A percentile compares a stretch with the other conserved stretches of the same genome.
These are phyloP conservation scores for Potentilla sterilis DNA, from an alignment of 306 rosid species.

Conservation along the genomic window DNA sequence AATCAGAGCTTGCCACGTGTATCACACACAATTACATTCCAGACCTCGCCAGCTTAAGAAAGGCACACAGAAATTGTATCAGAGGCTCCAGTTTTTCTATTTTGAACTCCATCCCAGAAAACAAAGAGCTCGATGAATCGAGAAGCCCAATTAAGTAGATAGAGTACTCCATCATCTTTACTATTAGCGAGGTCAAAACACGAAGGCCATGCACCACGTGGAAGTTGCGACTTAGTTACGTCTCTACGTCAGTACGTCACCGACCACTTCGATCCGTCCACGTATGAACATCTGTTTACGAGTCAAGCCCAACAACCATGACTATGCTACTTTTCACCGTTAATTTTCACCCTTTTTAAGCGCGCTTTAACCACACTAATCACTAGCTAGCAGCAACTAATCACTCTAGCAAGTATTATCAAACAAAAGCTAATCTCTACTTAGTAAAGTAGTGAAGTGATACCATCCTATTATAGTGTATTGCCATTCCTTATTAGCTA, in stretches of 20 bases:
- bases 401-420: background rate
- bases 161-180: no score
- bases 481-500: background rate
- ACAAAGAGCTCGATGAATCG: background rate
- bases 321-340: conserved; percentile 5
- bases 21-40: no score
- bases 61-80: background rate
- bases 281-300: conserved; percentile 22
- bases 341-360: background rate
- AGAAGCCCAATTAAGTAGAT: background rate
- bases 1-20: no score
- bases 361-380: background rate
- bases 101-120: background rate
- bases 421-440: no score
- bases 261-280: conserved; percentile 2
- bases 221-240: conserved; percentile 27
- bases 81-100: background rate
- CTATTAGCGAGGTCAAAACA: no score
- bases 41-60: background rate
- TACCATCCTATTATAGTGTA: background rate
- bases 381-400: background rate
- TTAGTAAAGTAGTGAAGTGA: no score
- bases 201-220: conserved; percentile 27
- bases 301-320: conserved; percentile 25
- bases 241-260: background rate